phyloP scores from a whole-genome alignment of 352 stramenopile genomes.

The Globisporangium splendens region DNA sequence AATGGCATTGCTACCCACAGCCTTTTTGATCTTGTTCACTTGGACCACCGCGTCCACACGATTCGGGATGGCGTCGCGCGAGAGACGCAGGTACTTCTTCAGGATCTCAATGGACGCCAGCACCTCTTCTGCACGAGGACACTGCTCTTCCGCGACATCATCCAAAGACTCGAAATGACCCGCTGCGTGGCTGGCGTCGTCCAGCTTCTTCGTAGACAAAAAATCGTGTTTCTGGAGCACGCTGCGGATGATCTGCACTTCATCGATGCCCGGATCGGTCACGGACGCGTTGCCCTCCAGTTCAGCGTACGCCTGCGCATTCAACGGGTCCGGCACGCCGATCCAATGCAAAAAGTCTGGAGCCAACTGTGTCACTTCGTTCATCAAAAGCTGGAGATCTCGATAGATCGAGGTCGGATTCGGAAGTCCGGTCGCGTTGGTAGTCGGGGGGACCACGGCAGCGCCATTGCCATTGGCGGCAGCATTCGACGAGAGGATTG shows the following conservation, averaged over 20 bases:
- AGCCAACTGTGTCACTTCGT: conserved; percentile 47
- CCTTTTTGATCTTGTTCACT: conserved; percentile 67
- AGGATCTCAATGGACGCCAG: conserved; percentile 57
- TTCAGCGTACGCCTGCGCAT: conserved; percentile 63
- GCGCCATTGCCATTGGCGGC: conserved; percentile 8
- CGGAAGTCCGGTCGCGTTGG: conserved; percentile 24
- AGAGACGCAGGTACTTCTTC: conserved; percentile 75
- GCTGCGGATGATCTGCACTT: conserved; percentile 78
- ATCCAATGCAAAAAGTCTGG: conserved; percentile 79
- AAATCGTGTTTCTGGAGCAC: conserved; percentile 82
- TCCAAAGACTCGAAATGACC: conserved; percentile 48
- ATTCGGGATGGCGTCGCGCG: conserved; percentile 38
- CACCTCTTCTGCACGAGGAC: conserved; percentile 49
- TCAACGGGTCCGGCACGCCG: conserved; percentile 46
- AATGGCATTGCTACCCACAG: conserved; percentile 30
- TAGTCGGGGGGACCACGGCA: background rate
- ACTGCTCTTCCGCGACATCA: conserved; percentile 49
- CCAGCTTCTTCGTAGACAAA: conserved; percentile 57
- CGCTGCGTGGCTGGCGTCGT: conserved; percentile 43
- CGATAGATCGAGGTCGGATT: conserved; percentile 37
- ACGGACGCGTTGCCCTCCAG: conserved; percentile 76
- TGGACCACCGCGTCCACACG: conserved; percentile 64
- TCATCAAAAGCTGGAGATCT: conserved; percentile 61
- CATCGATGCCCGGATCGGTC: conserved; percentile 74
- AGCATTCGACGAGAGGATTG: conserved; percentile 27